phyloP scores from a whole-genome alignment of 768 basidiomycete genomes.

The Lyophyllum decastes region DNA sequence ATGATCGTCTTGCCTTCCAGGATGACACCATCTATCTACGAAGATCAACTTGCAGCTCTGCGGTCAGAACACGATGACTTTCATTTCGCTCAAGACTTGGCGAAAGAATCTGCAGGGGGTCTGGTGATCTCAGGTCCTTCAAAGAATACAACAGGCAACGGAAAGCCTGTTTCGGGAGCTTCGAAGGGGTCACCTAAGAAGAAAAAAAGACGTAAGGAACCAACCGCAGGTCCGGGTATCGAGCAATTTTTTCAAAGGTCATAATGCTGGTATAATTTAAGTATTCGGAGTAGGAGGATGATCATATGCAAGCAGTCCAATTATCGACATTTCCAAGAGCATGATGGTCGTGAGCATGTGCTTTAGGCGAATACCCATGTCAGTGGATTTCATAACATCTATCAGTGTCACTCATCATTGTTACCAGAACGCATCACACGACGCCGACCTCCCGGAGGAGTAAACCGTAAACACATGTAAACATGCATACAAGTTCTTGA shows the following conservation, averaged over 20 bases:
- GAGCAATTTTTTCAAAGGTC: constrained; percentile 20
- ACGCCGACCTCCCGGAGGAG: neutral
- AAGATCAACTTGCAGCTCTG: constrained; percentile 41
- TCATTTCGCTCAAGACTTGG: constrained; percentile 83
- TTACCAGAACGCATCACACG: neutral
- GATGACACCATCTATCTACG: constrained; percentile 25
- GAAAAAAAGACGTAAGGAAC: constrained; percentile 15
- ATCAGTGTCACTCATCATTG: neutral
- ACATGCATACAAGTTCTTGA: constrained; percentile 11
- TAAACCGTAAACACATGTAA: too few species aligned
- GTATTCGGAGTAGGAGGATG: too few species aligned
- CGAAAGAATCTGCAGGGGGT: constrained; percentile 38
- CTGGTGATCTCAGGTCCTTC: constrained; percentile 16
- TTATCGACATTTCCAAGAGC: neutral
- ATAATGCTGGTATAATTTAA: constrained; percentile 1
- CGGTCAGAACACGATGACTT: constrained; percentile 84
- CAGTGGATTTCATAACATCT: neutral
- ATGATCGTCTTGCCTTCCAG: constrained; percentile 34
- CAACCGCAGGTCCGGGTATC: constrained; percentile 8
- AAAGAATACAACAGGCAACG: neutral
- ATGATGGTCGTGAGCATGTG: constrained; percentile 17
- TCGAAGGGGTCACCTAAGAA: constrained; percentile 18
- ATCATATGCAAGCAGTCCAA: neutral
- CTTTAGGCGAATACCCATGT: neutral
- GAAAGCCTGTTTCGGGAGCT: constrained; percentile 1